Evolutionary conservation across 192 early-diverging fungal genomes (phyloP), one percentile per base, ranked within the genome.

Genomic region (Gaertneriomyces semiglobifer): DNA sequence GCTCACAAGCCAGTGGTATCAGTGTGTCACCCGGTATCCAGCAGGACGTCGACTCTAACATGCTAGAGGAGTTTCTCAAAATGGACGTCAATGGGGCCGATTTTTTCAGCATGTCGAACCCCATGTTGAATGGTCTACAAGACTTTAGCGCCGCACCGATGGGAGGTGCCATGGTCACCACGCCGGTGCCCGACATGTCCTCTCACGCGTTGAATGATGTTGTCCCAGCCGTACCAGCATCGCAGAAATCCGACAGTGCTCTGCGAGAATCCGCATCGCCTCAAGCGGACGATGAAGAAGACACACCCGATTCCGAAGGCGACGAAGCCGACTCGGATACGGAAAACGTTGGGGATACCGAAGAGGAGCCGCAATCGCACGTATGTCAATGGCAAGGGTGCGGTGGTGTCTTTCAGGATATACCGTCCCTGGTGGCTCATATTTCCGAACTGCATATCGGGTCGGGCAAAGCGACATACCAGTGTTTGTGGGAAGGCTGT

Each of bases 401-500:
- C 40, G 54, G 50, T 20, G 6, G 8, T 6, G 3, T 63, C 12
- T 73, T 68, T 42, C 16, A 50, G 6, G 54, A 41, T 43, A 41
- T 59, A 1, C 60, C 45, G 9, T 64, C 60, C 0, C 53, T 73
- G 6, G 71, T 68, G 6, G 7, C 42, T n/a, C 71, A 73, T 56
- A 41, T 61, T 25, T 66, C 64, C 12, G 65, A 73, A 6, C 8
- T 67, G 48, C 71, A 73, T 43, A 69, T 73, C 45, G 71, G 71
- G 66, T 39, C 65, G 47, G 76, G 76, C 11, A 74, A 78, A 62
- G 68, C 63, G 1, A 63, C 41, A 4, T 78, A 78, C 56, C 48
- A 58, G 19, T 78, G 77, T 53, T 48, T 61, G 59, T 78, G 77
- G 77, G 20, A 19, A 7, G 71, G 63, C 20, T 78, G 77, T 53